Base-by-base conservation (phyloP, 2,329 filamentous ascomycete genomes). In the Colletotrichum graminicola region DNA sequence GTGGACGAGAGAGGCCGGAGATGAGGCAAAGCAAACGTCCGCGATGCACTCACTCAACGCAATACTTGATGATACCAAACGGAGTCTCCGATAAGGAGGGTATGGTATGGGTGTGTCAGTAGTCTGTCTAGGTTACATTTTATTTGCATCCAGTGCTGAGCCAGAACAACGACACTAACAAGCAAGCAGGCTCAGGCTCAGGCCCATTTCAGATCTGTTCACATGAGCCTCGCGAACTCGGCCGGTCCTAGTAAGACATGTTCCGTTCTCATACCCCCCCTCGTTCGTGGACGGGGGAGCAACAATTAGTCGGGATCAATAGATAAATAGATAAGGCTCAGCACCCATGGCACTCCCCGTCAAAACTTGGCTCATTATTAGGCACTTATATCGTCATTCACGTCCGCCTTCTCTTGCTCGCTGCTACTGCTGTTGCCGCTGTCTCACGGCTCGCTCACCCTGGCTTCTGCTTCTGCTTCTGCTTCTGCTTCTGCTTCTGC, bases 311-410 rank as follows among this genome's bases (percentile, higher is more conserved):
- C 47, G 18, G 32, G 26, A 21, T 43, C 34, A 5, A 54, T n/a
- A 34, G 21, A 43, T 49, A 36, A 29, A 62, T 34, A 54, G 52
- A 63, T 32, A 45, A 21, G 26, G 21, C 18, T 23, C 36, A n/a
- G 45, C 16, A 52, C 16, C 43, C 57, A 23, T 61, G 43, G 2
- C 43, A 3, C 43, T 2, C 45, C 18, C 41, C 8, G 45, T 47
- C 29, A 32, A 45, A 39, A 34, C 51, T n/a, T 43, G 47, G 55
- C 47, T 47, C 56, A 55, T 61, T 39, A 49, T 60, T 55, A 66
- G 62, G 41, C 45, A 69, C 52, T 65, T 59, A 12, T 12, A n/a
- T 45, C 61, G 54, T 65, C 61, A 65, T 59, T 18, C 60, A n/a
- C 45, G 39, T 43, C 52, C 52, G 14, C 45, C 45, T 47, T 23